Percentiles rank a stretch among this genome's conserved stretches.
Evolutionary conservation across 2,329 filamentous ascomycete species (phyloP).

Genomic region (Aspergillus viridinutans): DNA sequence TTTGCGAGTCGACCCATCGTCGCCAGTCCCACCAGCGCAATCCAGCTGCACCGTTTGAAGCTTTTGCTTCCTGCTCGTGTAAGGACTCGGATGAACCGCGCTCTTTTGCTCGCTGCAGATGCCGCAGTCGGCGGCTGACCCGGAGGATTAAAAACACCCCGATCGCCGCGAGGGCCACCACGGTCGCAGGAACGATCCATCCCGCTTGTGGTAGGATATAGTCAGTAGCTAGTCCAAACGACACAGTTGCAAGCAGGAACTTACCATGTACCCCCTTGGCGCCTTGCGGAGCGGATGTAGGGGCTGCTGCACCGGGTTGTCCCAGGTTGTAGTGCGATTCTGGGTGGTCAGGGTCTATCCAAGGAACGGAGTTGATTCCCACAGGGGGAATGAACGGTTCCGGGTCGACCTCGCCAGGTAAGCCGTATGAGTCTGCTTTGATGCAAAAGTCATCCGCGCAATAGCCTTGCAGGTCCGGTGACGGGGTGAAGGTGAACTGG

Average conservation of each 20-base stretch:
- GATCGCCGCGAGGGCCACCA: slow-evolving; percentile 5
- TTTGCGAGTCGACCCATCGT: slow-evolving; percentile 18
- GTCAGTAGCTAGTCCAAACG: not conserved
- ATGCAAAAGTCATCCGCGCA: slow-evolving; percentile 27
- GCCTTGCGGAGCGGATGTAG: not conserved
- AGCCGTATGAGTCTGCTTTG: slow-evolving; percentile 27
- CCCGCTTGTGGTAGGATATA: slow-evolving; percentile 2
- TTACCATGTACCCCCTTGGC: slow-evolving; percentile 8
- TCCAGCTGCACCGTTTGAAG: slow-evolving; percentile 1
- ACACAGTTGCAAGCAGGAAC: not conserved
- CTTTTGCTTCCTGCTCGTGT: slow-evolving; percentile 17
- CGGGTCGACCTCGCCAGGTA: slow-evolving; percentile 25
- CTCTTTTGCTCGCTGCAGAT: slow-evolving; percentile 1
- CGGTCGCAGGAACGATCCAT: slow-evolving; percentile 13
- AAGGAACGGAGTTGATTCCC: slow-evolving; percentile 31
- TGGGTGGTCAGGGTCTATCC: slow-evolving; percentile 26
- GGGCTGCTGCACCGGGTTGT: slow-evolving; percentile 4
- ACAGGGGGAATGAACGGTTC: slow-evolving; percentile 25
- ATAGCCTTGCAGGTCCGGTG: slow-evolving; percentile 28
- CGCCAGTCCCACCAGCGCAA: slow-evolving; percentile 31
- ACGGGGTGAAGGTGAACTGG: slow-evolving; percentile 36
- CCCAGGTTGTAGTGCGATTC: slow-evolving; percentile 17
- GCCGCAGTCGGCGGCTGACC: slow-evolving; percentile 8
- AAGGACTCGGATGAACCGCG: slow-evolving; percentile 13
- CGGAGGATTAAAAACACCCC: slow-evolving; percentile 9